A percentile compares a stretch with the other conserved stretches of the same genome.
Evolutionary conservation across 768 basidiomycete genomes (phyloP).

Genomic region (Leccinum fibrillosum): DNA sequence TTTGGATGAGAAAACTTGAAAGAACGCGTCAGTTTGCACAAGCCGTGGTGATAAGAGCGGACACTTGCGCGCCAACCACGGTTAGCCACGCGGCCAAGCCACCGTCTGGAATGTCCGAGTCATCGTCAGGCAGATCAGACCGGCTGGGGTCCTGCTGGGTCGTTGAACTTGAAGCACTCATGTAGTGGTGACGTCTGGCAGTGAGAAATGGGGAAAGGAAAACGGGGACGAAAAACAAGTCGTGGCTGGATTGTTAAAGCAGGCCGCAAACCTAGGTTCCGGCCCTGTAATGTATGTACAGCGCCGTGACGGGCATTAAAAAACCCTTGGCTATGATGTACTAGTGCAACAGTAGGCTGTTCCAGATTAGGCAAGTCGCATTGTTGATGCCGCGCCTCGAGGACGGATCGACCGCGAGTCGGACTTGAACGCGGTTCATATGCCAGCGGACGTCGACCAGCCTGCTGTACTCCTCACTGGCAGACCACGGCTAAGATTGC

Average conservation of each 20-base stretch:
- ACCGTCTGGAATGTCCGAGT: conserved; percentile 20
- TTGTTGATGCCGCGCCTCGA: background rate
- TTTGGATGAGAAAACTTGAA: conserved; percentile 34
- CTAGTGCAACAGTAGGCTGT: background rate
- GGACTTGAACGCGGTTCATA: background rate
- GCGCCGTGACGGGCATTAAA: background rate
- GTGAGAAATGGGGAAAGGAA: background rate
- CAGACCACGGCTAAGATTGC: conserved; percentile 20
- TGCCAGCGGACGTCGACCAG: background rate
- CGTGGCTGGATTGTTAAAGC: background rate
- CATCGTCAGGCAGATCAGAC: background rate
- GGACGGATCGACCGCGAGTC: background rate
- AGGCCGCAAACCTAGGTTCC: no score
- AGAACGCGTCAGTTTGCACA: background rate
- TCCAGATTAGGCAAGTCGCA: background rate
- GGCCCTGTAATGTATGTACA: background rate
- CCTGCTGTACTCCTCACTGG: background rate
- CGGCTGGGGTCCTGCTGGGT: background rate
- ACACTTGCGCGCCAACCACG: conserved; percentile 22
- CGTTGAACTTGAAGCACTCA: background rate
- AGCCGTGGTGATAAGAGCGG: background rate
- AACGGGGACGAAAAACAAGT: background rate
- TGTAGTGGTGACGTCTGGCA: background rate
- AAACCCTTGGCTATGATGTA: no score
- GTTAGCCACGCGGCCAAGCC: conserved; percentile 26